Conservation (phyloP, 1,139 yeast species). For the Kodamaea plutei region DNA sequence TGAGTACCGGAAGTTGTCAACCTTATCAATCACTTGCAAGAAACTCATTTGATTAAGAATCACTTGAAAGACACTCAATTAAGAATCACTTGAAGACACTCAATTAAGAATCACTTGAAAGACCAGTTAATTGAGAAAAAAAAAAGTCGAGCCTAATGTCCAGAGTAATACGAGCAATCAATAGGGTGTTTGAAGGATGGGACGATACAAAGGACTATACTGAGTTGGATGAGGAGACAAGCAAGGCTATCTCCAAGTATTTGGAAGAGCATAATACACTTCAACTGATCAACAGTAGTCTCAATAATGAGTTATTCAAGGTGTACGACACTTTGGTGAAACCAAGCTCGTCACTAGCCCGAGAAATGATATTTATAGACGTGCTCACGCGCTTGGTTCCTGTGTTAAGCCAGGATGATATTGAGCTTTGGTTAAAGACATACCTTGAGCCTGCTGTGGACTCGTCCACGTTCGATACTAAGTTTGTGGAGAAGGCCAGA, state of each 20-base stretch:
- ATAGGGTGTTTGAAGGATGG: slow-evolving; percentile 28
- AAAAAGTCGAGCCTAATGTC: too few relatives aligned
- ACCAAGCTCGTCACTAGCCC: slow-evolving; percentile 25
- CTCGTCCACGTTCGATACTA: slow-evolving; percentile 50
- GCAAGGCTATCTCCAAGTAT: slow-evolving; percentile 20
- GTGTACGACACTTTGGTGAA: slow-evolving; percentile 39
- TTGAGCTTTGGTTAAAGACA: slow-evolving; percentile 50
- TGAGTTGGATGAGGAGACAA: slow-evolving; percentile 13
- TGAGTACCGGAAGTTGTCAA: slow-evolving; percentile 48
- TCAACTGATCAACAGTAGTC: slow-evolving; percentile 28
- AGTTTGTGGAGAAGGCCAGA: slow-evolving; percentile 40
- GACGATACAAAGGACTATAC: slow-evolving; percentile 13
- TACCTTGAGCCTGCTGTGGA: slow-evolving; percentile 55
- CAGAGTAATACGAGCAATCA: slow-evolving; percentile 27
- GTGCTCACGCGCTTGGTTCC: slow-evolving; percentile 37
- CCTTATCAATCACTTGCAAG: slow-evolving; percentile 25
- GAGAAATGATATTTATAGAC: slow-evolving; percentile 46
- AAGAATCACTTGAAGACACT: too few relatives aligned
- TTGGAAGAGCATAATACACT: slow-evolving; percentile 39
- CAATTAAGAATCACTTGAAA: too few relatives aligned
- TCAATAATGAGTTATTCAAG: slow-evolving; percentile 48
- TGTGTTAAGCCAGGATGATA: slow-evolving; percentile 37
- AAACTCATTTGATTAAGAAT: slow-evolving; percentile 1
- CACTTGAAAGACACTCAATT: too few relatives aligned
- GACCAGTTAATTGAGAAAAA: too few relatives aligned